A percentile compares a stretch with the other conserved stretches of the same genome.
phyloP scores from a whole-genome alignment of 2,329 filamentous ascomycete genomes.

The Rhinocladiella mackenziei region DNA sequence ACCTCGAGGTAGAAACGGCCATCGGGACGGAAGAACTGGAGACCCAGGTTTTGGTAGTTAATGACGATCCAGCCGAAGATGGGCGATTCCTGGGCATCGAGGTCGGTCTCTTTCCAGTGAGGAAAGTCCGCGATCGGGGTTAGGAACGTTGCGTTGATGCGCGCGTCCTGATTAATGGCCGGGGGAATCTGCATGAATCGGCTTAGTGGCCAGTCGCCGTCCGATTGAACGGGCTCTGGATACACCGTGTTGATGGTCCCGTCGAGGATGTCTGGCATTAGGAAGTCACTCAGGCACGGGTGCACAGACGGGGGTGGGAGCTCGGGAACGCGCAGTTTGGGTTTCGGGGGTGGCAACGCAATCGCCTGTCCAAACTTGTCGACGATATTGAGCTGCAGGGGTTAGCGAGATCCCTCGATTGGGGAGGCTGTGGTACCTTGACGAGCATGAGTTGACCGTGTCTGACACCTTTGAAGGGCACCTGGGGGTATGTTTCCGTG shows the following conservation, averaged over 20 bases:
- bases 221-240: background rate
- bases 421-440: too few species aligned
- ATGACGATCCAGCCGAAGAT: slow-evolving; percentile 33
- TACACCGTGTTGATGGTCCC: slow-evolving; percentile 29
- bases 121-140: background rate
- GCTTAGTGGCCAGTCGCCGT: slow-evolving; percentile 21
- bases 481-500: too few species aligned
- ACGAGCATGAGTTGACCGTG: too few species aligned
- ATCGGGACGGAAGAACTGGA: slow-evolving; percentile 34
- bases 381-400: slow-evolving; percentile 46
- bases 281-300: slow-evolving; percentile 39
- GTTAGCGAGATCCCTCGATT: too few species aligned
- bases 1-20: slow-evolving; percentile 35
- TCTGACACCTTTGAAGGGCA: too few species aligned
- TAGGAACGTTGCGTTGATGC: slow-evolving; percentile 31
- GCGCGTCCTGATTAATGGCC: slow-evolving; percentile 33
- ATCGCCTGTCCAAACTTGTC: slow-evolving; percentile 50
- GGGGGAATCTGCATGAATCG: slow-evolving; percentile 42
- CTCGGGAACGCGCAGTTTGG: slow-evolving; percentile 9
- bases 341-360: slow-evolving; percentile 13
- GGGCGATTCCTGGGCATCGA: slow-evolving; percentile 30
- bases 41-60: slow-evolving; percentile 32
- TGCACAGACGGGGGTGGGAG: too few species aligned
- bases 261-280: slow-evolving; percentile 32
- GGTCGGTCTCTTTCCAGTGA: slow-evolving; percentile 18